A percentile compares a stretch with the other conserved stretches of the same genome.
Evolutionary conservation across 257 asterid genomes (phyloP).

Genomic region (Solanum habrochaites): DNA sequence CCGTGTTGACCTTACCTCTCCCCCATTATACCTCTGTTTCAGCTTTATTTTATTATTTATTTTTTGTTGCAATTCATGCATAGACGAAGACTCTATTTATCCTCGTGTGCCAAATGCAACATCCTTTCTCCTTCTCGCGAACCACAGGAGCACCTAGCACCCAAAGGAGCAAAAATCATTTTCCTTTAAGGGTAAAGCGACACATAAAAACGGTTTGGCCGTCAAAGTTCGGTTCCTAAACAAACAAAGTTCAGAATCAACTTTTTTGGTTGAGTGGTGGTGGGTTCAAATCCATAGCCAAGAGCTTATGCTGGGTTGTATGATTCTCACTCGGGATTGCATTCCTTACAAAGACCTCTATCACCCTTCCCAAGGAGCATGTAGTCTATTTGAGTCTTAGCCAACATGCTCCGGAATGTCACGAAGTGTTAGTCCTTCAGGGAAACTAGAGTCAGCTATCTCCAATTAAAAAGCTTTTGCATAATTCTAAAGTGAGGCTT

Average conservation of each 20-base stretch:
- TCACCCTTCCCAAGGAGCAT: not conserved
- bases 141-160: not conserved
- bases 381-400: not conserved
- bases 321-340: not conserved
- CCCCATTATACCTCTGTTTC: not conserved
- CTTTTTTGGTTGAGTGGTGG: not conserved
- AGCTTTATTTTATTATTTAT: not conserved
- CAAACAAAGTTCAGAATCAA: not conserved
- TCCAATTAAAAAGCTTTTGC: not conserved
- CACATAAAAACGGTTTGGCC: not conserved
- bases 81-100: not conserved
- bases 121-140: not conserved
- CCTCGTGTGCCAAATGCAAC: not conserved
- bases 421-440: not conserved
- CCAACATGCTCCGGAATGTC: not conserved
- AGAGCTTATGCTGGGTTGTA: not conserved
- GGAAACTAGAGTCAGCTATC: not conserved
- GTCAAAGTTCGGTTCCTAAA: not conserved
- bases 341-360: not conserved
- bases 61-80: not conserved
- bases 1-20: not conserved
- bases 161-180: not conserved
- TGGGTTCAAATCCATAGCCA: not conserved
- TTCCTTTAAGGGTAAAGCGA: not conserved
- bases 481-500: not conserved